These are phyloP conservation scores for Fusarium sp. DNA, from an alignment of 2,329 filamentous ascomycete genomes.

Conservation along the genomic window DNA sequence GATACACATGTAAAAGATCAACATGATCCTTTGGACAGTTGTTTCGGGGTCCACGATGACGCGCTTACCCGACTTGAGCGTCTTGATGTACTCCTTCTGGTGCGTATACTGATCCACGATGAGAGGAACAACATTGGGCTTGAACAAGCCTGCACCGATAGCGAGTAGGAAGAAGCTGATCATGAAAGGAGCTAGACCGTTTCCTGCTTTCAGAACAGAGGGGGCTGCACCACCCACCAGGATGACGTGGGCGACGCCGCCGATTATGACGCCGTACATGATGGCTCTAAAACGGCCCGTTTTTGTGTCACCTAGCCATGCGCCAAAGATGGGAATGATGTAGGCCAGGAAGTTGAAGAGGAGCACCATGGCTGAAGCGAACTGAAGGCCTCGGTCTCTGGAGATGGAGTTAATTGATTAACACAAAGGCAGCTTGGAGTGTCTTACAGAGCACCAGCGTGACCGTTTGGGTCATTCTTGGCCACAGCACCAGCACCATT, in stretches of 20 bases:
- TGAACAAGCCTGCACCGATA: slow-evolving; percentile 76
- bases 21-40: background rate
- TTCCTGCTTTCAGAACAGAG: slow-evolving; percentile 55
- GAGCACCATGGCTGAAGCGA: slow-evolving; percentile 54
- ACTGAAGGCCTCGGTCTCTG: background rate
- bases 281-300: slow-evolving; percentile 79
- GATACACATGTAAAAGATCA: background rate
- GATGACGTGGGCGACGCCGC: slow-evolving; percentile 75
- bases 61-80: slow-evolving; percentile 62
- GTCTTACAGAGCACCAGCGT: slow-evolving; percentile 57
- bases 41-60: background rate
- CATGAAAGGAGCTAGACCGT: slow-evolving; percentile 65
- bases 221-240: slow-evolving; percentile 69
- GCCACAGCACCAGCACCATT: slow-evolving; percentile 59
- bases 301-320: slow-evolving; percentile 73
- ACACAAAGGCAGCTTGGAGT: too few species aligned
- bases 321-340: slow-evolving; percentile 64
- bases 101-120: slow-evolving; percentile 73
- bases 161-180: slow-evolving; percentile 66
- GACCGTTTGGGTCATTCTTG: slow-evolving; percentile 55
- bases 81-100: slow-evolving; percentile 52
- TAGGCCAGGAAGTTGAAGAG: slow-evolving; percentile 69
- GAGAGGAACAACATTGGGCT: slow-evolving; percentile 76
- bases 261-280: slow-evolving; percentile 73
- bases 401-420: background rate